These are phyloP conservation scores for Nitzschia palea DNA, from an alignment of 108 stramenopile species.

Conservation along the genomic window DNA sequence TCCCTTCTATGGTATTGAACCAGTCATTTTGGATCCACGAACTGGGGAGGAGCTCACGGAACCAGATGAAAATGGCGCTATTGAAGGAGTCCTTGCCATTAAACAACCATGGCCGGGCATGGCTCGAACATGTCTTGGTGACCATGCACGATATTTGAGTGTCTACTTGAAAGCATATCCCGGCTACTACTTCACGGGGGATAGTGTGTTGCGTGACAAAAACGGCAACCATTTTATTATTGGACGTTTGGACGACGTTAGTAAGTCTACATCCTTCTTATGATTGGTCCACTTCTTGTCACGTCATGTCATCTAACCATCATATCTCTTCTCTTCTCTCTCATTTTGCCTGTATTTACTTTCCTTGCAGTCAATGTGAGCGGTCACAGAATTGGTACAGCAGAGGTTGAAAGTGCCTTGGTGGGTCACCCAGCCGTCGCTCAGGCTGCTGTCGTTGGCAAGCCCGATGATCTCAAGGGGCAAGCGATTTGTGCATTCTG, in stretches of 20 bases:
- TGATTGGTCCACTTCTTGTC: no score
- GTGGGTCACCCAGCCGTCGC: constrained; percentile 87
- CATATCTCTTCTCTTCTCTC: no score
- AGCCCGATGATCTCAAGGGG: constrained; percentile 93
- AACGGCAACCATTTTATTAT: constrained; percentile 98
- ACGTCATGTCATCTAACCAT: no score
- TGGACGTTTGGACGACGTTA: constrained; percentile 96
- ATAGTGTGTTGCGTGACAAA: constrained; percentile 88
- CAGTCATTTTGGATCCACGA: constrained; percentile 87
- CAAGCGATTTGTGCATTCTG: constrained; percentile 84
- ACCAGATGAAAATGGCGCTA: constrained; percentile 52
- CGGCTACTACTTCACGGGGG: constrained; percentile 97
- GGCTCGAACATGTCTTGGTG: constrained; percentile 92
- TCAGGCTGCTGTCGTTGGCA: constrained; percentile 91
- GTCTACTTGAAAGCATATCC: constrained; percentile 94
- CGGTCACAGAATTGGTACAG: constrained; percentile 96
- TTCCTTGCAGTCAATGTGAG: constrained; percentile 74
- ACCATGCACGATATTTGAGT: constrained; percentile 92
- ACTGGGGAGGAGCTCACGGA: constrained; percentile 55
- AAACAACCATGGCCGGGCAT: constrained; percentile 94
- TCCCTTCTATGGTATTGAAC: constrained; percentile 94
- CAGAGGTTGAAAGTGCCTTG: constrained; percentile 92
- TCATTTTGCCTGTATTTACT: neutral
- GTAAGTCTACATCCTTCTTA: neutral
- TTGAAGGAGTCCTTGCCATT: constrained; percentile 93